Evolutionary conservation across 2,329 filamentous ascomycete genomes (phyloP).

Genomic region (Epichloe sibirici): DNA sequence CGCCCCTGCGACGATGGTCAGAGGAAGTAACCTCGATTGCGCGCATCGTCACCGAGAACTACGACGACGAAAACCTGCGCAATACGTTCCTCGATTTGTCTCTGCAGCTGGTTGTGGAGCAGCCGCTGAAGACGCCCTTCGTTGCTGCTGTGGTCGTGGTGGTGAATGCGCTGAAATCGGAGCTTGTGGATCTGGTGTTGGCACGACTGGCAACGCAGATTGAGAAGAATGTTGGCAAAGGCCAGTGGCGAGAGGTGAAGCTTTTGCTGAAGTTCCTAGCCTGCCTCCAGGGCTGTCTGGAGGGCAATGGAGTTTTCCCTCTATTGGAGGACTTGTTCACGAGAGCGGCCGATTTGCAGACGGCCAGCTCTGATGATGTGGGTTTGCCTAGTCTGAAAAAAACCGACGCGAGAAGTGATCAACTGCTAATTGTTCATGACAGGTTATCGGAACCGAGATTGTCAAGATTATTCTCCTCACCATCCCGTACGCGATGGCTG

Average conservation of each 20-base stretch:
- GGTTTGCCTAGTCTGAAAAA: conserved; percentile 23
- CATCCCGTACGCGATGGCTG: conserved; percentile 77
- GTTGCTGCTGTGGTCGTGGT: conserved; percentile 72
- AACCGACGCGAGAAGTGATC: background rate
- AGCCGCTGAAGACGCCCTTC: conserved; percentile 96
- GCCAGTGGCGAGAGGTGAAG: conserved; percentile 86
- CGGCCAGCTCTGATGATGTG: conserved; percentile 84
- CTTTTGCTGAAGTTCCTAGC: conserved; percentile 78
- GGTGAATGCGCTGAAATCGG: conserved; percentile 64
- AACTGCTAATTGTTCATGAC: background rate
- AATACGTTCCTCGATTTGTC: conserved; percentile 60
- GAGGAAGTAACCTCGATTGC: conserved; percentile 68
- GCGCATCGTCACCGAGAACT: conserved; percentile 66
- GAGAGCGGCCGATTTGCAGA: conserved; percentile 85
- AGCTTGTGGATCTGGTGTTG: conserved; percentile 62
- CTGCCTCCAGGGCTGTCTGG: conserved; percentile 69
- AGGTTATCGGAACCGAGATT: conserved; percentile 68
- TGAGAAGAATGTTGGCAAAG: conserved; percentile 56
- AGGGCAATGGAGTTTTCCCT: conserved; percentile 75
- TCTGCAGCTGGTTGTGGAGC: conserved; percentile 70
- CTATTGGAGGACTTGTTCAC: conserved; percentile 83
- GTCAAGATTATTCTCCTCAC: conserved; percentile 95
- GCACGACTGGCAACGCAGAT: conserved; percentile 45
- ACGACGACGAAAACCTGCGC: conserved; percentile 71
- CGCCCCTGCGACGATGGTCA: conserved; percentile 62